Percentiles rank a stretch among this genome's conserved stretches.
Evolutionary conservation across 805 yeast genomes (phyloP).

Genomic region (Candida ponderosae): DNA sequence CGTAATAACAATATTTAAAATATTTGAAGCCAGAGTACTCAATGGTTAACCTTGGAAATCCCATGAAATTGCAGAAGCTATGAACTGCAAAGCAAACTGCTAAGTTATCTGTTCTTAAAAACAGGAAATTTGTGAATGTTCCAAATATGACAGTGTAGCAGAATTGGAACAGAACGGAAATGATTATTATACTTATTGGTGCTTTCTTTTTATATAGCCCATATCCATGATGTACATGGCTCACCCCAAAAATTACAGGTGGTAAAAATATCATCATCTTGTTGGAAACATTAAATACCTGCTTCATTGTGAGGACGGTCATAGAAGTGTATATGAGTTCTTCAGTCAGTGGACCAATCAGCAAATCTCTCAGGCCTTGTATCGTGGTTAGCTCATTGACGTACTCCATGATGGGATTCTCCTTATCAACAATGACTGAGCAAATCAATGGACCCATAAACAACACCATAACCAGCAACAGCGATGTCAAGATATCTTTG

Average conservation of each 20-base stretch:
- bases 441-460: constrained; percentile 42
- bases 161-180: constrained; percentile 42
- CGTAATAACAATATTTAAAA: constrained; percentile 29
- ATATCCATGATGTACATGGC: constrained; percentile 71
- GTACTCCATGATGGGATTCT: constrained; percentile 13
- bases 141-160: constrained; percentile 69
- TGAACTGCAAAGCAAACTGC: constrained; percentile 58
- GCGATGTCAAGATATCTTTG: constrained; percentile 11
- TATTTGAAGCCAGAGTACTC: constrained; percentile 8
- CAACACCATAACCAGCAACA: constrained; percentile 29
- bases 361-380: constrained; percentile 44
- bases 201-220: constrained; percentile 29
- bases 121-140: constrained; percentile 48
- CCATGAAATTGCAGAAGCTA: constrained; percentile 59
- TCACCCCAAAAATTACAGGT: constrained; percentile 67
- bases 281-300: constrained; percentile 11
- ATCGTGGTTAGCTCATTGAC: constrained; percentile 19
- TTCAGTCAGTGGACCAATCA: constrained; percentile 74
- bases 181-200: constrained; percentile 24
- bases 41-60: constrained; percentile 43
- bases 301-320: constrained; percentile 24
- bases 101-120: constrained; percentile 41
- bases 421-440: constrained; percentile 19
- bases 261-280: constrained; percentile 28
- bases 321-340: constrained; percentile 62